Evolutionary conservation across 2,329 filamentous ascomycete genomes (phyloP), one percentile per base, ranked within the genome.

Genomic region (Periglandula ipomoeae): DNA sequence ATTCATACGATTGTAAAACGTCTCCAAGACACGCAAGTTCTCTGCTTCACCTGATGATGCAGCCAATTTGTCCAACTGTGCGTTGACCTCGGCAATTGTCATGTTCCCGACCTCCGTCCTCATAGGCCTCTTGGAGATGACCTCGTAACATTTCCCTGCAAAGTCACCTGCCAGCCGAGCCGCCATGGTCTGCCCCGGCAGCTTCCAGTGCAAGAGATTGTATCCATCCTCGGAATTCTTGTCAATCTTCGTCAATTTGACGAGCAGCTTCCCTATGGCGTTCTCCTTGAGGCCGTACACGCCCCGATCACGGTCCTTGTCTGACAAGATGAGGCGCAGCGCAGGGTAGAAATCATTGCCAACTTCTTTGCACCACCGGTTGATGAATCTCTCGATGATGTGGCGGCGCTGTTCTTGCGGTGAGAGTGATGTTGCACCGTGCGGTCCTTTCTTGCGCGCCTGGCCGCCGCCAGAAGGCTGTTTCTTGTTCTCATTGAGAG

Each of bases 261-360:
- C 87, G n/a, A 97, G 73, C 19, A 97, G 70, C 62, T 89, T 95
- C 9, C 85, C 91, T 51, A 98, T 89, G 5, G 84, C 80, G 62
- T 85, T 90, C 70, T 98, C 93, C 62, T 97, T 97, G 37, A 98
- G 73, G 1, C 91, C 89, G 60, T 97, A 98, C 72, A 95, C 89
- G 17, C 86, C 85, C 43, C 93, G 81, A 59, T 97, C 89, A 35
- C 89, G 81, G 61, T 98, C 93, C 62, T 95, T 94, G 59, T 94
- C 89, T 0, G 91, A 90, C 3, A 96, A 75, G 50, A 97, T 95
- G 42, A 98, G 77, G 19, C 93, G 83, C 65, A 98, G 78, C 2
- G 89, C 91, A 0, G 93, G 93, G 61, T 93, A 97, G 58, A 98
- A 87, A 65, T 98, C 93, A 57, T 88, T 72, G 23, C 93, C 93